Evolutionary conservation across 2,329 filamentous ascomycete genomes (phyloP), one percentile per base, ranked within the genome.

Genomic region (Cladosporium sp.): DNA sequence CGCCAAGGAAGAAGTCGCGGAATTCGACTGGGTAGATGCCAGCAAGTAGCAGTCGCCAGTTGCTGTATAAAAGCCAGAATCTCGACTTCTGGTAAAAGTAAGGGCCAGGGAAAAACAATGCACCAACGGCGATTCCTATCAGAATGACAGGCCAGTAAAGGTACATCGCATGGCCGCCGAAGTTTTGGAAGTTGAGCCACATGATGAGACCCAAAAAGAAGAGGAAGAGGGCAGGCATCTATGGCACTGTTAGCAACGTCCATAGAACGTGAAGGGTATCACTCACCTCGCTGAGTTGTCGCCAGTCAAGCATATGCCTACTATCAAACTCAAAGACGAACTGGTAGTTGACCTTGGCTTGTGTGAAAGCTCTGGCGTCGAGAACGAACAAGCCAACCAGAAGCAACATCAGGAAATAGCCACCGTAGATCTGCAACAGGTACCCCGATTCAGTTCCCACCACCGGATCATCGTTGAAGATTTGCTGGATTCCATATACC

Each of bases 21-120:
- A 97, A 99, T 66, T 97, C 92, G 43, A 99, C 93, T 1, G 89
- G 89, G 63, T 95, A 96, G 17, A 95, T 67, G 3, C 91, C 91
- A 12, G 92, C 89, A 43, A 92, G 79, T 47, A 95, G 73, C 15
- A 97, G 76, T 54, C 93, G 88, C 80, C 88, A 95, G 86, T 93
- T 85, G n/a, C 89, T 90, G 67, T 91, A 91, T 22, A 88, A 76
- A 67, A 95, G 86, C 92, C 93, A 99, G 57, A 78, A 80, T 34
- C 93, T 81, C 61, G 86, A 89, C 57, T 81, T 80, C 62, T 89
- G 80, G 61, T 89, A 92, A 32, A 96, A 70, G 0, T 88, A 68
- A 0, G 82, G 88, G 1, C 80, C 78, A 0, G 93, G 93, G 59
- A 95, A 85, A 61, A 96, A 85, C 3, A 96, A 73, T 12, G 95